These are phyloP conservation scores for Hanseniaspora lachancei DNA, from an alignment of 805 yeast genomes.

Conservation along the genomic window DNA sequence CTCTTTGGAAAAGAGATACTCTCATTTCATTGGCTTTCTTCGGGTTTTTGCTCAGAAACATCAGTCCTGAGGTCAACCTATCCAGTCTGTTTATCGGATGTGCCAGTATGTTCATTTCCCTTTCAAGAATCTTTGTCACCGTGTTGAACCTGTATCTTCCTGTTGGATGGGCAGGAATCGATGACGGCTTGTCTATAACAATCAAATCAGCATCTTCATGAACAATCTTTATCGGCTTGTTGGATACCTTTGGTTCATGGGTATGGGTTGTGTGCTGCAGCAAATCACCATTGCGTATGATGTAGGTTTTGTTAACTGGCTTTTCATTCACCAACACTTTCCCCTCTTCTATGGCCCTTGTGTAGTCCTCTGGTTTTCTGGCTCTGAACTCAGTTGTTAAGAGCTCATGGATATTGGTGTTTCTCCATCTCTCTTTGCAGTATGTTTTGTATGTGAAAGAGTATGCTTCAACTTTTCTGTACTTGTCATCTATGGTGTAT, in stretches of 20 bases:
- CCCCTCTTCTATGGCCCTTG: constrained; percentile 43
- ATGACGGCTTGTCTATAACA: constrained; percentile 86
- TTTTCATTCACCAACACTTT: constrained; percentile 59
- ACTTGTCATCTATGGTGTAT: constrained; percentile 43
- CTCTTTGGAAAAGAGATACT: constrained; percentile 56
- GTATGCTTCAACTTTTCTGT: constrained; percentile 72
- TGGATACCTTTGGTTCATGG: constrained; percentile 77
- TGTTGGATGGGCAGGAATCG: constrained; percentile 92
- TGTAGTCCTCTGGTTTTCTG: constrained; percentile 53
- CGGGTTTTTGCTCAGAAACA: constrained; percentile 78
- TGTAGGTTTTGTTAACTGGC: constrained; percentile 49
- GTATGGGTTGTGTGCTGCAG: constrained; percentile 69
- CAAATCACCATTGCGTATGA: constrained; percentile 69
- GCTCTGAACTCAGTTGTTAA: constrained; percentile 79
- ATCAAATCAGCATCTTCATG: constrained; percentile 62
- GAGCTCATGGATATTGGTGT: constrained; percentile 63
- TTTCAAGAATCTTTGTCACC: constrained; percentile 61
- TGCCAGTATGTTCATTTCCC: constrained; percentile 50
- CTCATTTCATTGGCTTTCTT: constrained; percentile 66
- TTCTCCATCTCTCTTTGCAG: constrained; percentile 87
- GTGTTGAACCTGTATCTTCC: constrained; percentile 70
- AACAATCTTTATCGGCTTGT: constrained; percentile 47
- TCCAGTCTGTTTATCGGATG: constrained; percentile 88
- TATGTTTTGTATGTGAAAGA: constrained; percentile 80
- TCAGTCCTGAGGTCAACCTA: constrained; percentile 78